Percentiles rank a stretch among this genome's conserved stretches.
Evolutionary conservation across 768 basidiomycete species (phyloP).

Genomic region (Baorangia bicolor): DNA sequence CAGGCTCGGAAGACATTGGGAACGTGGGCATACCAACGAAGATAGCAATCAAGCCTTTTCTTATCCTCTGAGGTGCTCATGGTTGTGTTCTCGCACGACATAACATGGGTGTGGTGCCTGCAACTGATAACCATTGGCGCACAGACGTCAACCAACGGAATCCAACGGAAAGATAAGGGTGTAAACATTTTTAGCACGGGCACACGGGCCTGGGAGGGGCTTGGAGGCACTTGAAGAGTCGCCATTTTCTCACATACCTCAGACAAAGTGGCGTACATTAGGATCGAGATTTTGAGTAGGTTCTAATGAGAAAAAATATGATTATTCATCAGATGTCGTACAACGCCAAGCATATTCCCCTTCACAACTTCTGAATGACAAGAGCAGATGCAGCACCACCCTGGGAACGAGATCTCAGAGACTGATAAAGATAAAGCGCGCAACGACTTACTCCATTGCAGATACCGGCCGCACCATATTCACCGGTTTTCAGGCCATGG

Average conservation of each 20-base stretch:
- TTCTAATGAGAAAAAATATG: constrained; percentile 11
- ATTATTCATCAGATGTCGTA: constrained; percentile 22
- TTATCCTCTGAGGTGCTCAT: constrained; percentile 11
- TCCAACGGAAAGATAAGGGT: constrained; percentile 17
- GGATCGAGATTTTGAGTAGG: neutral
- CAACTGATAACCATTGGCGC: constrained; percentile 8
- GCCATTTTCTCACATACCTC: constrained; percentile 16
- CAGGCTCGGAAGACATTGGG: constrained; percentile 20
- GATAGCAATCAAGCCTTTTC: neutral
- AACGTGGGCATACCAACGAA: neutral
- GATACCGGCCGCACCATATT: constrained; percentile 95
- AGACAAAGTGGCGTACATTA: constrained; percentile 1
- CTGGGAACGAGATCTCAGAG: constrained; percentile 39
- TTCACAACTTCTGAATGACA: constrained; percentile 82
- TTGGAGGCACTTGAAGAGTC: neutral
- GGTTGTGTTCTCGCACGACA: constrained; percentile 7
- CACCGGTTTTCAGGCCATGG: constrained; percentile 86
- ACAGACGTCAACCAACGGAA: neutral
- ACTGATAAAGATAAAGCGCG: constrained; percentile 1
- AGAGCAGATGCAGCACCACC: constrained; percentile 92
- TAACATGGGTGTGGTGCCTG: neutral
- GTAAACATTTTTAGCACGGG: constrained; percentile 10
- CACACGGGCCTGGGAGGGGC: neutral
- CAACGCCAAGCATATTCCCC: constrained; percentile 10
- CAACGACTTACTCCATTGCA: constrained; percentile 85